Evolutionary conservation across 2,329 filamentous ascomycete genomes (phyloP).

Genomic region (Cercospora beticola): DNA sequence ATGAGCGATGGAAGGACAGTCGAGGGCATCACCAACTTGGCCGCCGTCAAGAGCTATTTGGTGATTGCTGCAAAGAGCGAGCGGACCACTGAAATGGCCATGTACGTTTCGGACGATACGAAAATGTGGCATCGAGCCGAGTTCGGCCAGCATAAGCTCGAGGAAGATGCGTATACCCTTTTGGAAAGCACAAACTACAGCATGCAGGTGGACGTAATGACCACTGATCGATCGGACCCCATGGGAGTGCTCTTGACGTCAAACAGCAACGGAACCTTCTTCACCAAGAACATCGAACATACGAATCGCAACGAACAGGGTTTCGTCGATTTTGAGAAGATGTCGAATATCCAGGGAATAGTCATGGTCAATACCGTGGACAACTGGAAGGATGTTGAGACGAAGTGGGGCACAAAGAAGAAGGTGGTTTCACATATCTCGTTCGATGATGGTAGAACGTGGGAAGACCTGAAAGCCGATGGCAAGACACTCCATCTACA

Average conservation of each 20-base stretch:
- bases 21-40: constrained; percentile 76
- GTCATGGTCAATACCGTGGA: constrained; percentile 86
- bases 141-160: constrained; percentile 81
- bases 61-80: constrained; percentile 78
- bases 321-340: constrained; percentile 92
- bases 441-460: constrained; percentile 91
- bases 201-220: constrained; percentile 93
- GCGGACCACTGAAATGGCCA: constrained; percentile 83
- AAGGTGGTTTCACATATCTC: constrained; percentile 79
- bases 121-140: constrained; percentile 86
- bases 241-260: constrained; percentile 93
- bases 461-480: constrained; percentile 67
- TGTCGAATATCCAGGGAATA: constrained; percentile 86
- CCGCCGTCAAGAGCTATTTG: constrained; percentile 80
- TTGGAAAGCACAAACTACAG: constrained; percentile 97
- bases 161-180: constrained; percentile 85
- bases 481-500: constrained; percentile 78
- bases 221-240: constrained; percentile 49
- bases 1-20: constrained; percentile 73
- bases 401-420: constrained; percentile 54
- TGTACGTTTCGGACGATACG: constrained; percentile 85
- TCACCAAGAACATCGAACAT: constrained; percentile 85
- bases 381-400: constrained; percentile 75
- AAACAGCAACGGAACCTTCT: constrained; percentile 96
- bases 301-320: constrained; percentile 79